Evolutionary conservation across 352 stramenopile genomes (phyloP).

Genomic region (Globisporangium apiculatum): DNA sequence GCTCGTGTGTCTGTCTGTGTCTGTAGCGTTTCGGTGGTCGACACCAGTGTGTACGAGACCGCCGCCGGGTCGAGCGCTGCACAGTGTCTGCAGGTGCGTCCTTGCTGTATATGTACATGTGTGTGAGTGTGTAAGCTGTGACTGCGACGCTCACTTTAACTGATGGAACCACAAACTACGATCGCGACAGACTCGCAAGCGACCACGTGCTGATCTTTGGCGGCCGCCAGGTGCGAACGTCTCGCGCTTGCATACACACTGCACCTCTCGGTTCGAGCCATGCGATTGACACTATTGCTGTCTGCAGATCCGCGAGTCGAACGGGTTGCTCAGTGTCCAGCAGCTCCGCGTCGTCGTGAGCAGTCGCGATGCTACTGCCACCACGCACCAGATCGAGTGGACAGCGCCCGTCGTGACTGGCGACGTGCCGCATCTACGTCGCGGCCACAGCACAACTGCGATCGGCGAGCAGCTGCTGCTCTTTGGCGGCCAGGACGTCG

Average conservation of each 20-base stretch:
- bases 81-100: slow-evolving; percentile 40
- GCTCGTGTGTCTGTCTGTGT: neutral
- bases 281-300: neutral
- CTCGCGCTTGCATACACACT: neutral
- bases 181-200: slow-evolving; percentile 22
- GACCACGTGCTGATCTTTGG: slow-evolving; percentile 54
- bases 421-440: slow-evolving; percentile 29
- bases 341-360: slow-evolving; percentile 16
- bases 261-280: neutral
- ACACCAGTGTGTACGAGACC: slow-evolving; percentile 19
- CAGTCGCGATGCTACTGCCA: neutral
- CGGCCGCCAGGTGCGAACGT: slow-evolving; percentile 41
- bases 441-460: slow-evolving; percentile 51
- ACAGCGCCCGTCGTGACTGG: slow-evolving; percentile 24
- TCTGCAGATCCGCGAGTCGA: slow-evolving; percentile 55
- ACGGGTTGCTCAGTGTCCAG: slow-evolving; percentile 47
- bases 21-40: slow-evolving; percentile 46
- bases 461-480: slow-evolving; percentile 54
- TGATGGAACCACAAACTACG: too few relatives aligned
- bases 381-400: slow-evolving; percentile 25
- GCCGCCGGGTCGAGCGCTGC: slow-evolving; percentile 42
- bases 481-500: slow-evolving; percentile 51
- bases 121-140: neutral
- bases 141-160: neutral
- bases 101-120: too few relatives aligned